Conservation (phyloP, 2,329 filamentous ascomycete species). For the Sporothrix brunneoviolacea region DNA sequence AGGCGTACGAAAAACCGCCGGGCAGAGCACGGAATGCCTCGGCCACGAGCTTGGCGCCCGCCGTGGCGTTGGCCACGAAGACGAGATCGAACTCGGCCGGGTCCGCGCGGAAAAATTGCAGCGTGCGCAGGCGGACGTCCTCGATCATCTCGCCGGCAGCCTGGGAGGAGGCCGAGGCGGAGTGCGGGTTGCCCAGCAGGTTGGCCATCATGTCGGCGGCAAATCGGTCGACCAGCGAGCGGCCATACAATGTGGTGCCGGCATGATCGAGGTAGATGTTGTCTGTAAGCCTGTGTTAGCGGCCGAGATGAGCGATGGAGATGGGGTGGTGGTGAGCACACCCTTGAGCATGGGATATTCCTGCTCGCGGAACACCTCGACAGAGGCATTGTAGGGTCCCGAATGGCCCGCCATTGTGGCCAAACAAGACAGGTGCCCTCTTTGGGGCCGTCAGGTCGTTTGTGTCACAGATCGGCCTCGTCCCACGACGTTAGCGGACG, state of each 20-base stretch:
- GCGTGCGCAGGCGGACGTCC: slow-evolving; percentile 61
- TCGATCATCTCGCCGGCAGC: slow-evolving; percentile 68
- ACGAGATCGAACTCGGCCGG: slow-evolving; percentile 78
- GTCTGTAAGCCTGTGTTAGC: slow-evolving; percentile 38
- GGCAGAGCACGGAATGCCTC: slow-evolving; percentile 66
- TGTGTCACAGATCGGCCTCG: not conserved
- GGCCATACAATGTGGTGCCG: slow-evolving; percentile 78
- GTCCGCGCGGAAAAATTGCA: slow-evolving; percentile 75
- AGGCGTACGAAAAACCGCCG: slow-evolving; percentile 72
- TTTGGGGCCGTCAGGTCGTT: not conserved
- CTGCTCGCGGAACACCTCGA: slow-evolving; percentile 50
- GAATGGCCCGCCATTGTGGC: not conserved
- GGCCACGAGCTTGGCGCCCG: slow-evolving; percentile 77
- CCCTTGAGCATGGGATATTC: slow-evolving; percentile 68
- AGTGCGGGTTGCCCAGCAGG: slow-evolving; percentile 89
- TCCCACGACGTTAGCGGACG: not conserved
- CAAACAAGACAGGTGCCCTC: not conserved
- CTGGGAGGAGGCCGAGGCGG: slow-evolving; percentile 74
- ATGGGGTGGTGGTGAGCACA: slow-evolving; percentile 23
- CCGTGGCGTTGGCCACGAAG: slow-evolving; percentile 89
- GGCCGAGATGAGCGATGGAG: slow-evolving; percentile 4
- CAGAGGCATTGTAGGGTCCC: slow-evolving; percentile 47
- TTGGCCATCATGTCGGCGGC: slow-evolving; percentile 69
- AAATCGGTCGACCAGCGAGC: slow-evolving; percentile 74
- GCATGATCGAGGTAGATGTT: slow-evolving; percentile 88